Conservation (phyloP, 495 filamentous ascomycete genomes). For the Tetracladium marchalianum region DNA sequence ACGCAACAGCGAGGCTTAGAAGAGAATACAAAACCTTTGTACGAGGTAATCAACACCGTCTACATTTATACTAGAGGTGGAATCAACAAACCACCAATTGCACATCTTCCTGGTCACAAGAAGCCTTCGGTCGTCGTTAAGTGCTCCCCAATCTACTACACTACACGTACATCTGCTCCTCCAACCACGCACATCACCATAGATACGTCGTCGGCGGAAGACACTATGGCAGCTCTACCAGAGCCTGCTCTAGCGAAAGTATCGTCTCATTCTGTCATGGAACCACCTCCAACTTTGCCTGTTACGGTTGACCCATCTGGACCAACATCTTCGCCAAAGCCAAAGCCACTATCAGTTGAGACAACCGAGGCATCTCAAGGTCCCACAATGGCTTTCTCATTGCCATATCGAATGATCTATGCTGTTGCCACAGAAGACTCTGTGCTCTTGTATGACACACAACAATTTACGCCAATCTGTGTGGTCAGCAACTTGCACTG, state of each 20-base stretch:
- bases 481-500: slow-evolving; percentile 94
- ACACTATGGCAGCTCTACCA: slow-evolving; percentile 70
- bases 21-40: slow-evolving; percentile 61
- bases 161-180: slow-evolving; percentile 55
- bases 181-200: slow-evolving; percentile 83
- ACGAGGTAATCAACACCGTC: slow-evolving; percentile 91
- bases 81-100: slow-evolving; percentile 92
- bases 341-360: slow-evolving; percentile 40
- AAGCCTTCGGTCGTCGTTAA: slow-evolving; percentile 95
- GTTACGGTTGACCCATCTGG: slow-evolving; percentile 31
- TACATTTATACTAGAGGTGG: slow-evolving; percentile 97
- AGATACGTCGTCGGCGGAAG: slow-evolving; percentile 82
- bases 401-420: slow-evolving; percentile 92
- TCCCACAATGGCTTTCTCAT: slow-evolving; percentile 61
- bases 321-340: slow-evolving; percentile 42
- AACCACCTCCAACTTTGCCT: slow-evolving; percentile 63
- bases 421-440: slow-evolving; percentile 96
- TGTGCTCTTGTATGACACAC: slow-evolving; percentile 93
- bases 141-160: slow-evolving; percentile 88
- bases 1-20: slow-evolving; percentile 55
- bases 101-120: slow-evolving; percentile 96
- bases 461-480: slow-evolving; percentile 86
- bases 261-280: slow-evolving; percentile 54
- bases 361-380: slow-evolving; percentile 38
- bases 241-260: slow-evolving; percentile 59